Base-by-base conservation (phyloP, 2,329 filamentous ascomycete genomes). In the Dactylellina sp. region DNA sequence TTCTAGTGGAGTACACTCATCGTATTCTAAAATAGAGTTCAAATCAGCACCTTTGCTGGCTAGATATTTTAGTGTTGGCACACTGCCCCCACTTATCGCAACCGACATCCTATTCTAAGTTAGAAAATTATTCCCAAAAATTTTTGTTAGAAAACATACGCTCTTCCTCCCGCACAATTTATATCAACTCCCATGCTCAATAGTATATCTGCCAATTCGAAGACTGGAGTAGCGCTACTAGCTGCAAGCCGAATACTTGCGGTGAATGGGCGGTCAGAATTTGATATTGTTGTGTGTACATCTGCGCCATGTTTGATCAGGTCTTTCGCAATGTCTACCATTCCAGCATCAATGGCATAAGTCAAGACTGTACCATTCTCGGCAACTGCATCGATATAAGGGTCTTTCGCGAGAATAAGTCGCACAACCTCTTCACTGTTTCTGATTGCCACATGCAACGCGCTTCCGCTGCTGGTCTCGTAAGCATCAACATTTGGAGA, bases 401-500 rank as follows among this genome's bases (percentile, higher is more conserved):
- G 68, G 7, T 52, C 24, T n/a, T 53, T 53, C 1, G 35, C 37
- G 1, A 72, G 25, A 9, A 72, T 25, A 7, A 65, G 20, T 7
- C 40, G 24, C 4, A 55, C 47, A 7, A 40, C 52, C n/a, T 64
- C 46, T 55, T 65, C 53, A 18, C 35, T 28, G 0, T 50, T 37
- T 12, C 25, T 49, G 14, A 72, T 65, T 1, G 60, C 60, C 1
- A 60, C 14, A 14, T 65, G 68, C 28, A 72, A 37, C 14, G 60
- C 60, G 39, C 52, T 40, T 9, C 60, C 60, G 5, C 20, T 18
- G 16, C 22, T 18, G 1, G 35, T 53, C 14, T 14, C 16, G 12
- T 64, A 53, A 16, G 68, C 60, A 24, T 72, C 50, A n/a, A 72
- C 35, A 35, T 61, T 65, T 1, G 60, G 53, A 2, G 53, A 22